These are phyloP conservation scores for Trichosporon coremiiforme DNA, from an alignment of 1,284 basidiomycete species.

Conservation along the genomic window DNA sequence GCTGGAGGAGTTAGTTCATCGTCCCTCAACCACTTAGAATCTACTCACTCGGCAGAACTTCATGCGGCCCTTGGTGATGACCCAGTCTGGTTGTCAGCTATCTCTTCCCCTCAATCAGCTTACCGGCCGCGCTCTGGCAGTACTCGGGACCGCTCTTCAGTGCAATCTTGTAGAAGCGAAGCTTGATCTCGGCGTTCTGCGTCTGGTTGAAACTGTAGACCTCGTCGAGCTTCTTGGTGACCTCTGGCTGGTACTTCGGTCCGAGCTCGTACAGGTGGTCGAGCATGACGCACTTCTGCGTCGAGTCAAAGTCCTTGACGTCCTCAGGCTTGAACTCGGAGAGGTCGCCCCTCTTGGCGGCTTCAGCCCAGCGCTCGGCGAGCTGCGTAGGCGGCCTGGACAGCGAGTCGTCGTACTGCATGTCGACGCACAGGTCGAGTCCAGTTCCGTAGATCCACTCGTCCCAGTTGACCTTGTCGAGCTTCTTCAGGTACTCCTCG, in stretches of 20 bases:
- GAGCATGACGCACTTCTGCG: conserved; percentile 58
- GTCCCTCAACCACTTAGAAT: not conserved
- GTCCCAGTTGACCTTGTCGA: conserved; percentile 78
- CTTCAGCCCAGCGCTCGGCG: conserved; percentile 73
- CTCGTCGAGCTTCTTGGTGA: conserved; percentile 55
- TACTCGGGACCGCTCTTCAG: conserved; percentile 58
- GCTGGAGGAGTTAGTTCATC: conserved; percentile 30
- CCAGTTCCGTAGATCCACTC: conserved; percentile 90
- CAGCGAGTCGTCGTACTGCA: conserved; percentile 80
- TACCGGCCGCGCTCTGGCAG: conserved; percentile 57
- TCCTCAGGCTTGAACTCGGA: conserved; percentile 52
- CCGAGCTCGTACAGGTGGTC: conserved; percentile 52
- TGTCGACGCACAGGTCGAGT: conserved; percentile 70
- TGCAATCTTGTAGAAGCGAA: conserved; percentile 60
- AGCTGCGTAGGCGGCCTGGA: conserved; percentile 63
- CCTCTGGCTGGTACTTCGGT: conserved; percentile 38
- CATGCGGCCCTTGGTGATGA: conserved; percentile 59
- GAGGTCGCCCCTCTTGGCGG: conserved; percentile 61
- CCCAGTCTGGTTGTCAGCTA: conserved; percentile 53
- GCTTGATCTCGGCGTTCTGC: conserved; percentile 58
- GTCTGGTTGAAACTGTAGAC: conserved; percentile 56
- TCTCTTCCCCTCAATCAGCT: conserved; percentile 26
- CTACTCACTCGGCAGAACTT: conserved; percentile 55
- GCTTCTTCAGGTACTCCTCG: conserved; percentile 66
- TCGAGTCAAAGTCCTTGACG: conserved; percentile 47